These are phyloP conservation scores for Cladosporium oxysporum DNA, from an alignment of 2,329 filamentous ascomycete species.

Conservation along the genomic window DNA sequence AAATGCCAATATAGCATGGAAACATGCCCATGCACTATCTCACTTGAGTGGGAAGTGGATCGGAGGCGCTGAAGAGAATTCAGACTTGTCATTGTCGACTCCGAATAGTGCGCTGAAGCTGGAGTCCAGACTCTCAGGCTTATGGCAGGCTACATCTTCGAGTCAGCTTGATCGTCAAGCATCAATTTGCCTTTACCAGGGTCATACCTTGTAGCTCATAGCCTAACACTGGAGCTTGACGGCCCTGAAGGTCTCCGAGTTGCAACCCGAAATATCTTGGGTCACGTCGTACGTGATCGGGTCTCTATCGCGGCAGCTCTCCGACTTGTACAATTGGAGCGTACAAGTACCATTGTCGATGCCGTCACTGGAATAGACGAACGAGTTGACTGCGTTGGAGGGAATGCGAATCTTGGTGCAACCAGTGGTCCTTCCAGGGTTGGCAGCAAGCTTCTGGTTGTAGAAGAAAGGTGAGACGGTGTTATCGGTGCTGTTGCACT, in stretches of 20 bases:
- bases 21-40: background rate
- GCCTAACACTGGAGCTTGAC: background rate
- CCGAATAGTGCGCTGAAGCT: background rate
- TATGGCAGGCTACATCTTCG: background rate
- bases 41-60: background rate
- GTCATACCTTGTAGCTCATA: background rate
- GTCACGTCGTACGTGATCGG: background rate
- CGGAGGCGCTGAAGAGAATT: background rate
- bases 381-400: background rate
- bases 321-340: background rate
- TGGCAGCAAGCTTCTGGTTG: background rate
- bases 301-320: background rate
- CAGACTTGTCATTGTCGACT: background rate
- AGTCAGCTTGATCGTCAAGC: background rate
- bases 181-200: background rate
- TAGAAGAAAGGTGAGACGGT: slow-evolving; percentile 2
- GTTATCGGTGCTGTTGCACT: slow-evolving; percentile 2
- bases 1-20: background rate
- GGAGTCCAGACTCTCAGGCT: background rate
- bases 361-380: background rate
- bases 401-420: background rate
- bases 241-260: background rate
- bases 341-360: background rate
- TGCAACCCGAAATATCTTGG: background rate
- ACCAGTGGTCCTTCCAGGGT: background rate